Conservation (phyloP, 129 eudicot species). For the Tagetes patula region DNA sequence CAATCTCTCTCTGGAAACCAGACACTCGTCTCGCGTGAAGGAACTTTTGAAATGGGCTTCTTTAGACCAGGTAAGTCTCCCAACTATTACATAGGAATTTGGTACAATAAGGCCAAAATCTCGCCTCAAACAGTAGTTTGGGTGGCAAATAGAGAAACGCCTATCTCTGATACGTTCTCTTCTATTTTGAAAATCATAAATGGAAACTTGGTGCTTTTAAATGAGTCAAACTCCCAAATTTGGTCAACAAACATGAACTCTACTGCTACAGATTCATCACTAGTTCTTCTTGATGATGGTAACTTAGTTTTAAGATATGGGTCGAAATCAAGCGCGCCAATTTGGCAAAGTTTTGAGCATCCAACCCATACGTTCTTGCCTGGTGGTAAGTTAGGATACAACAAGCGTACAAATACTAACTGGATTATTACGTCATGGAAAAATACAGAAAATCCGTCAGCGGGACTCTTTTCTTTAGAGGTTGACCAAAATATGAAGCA, state of each 20-base stretch:
- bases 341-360: slow-evolving; percentile 52
- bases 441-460: slow-evolving; percentile 27
- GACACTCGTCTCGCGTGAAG: slow-evolving; percentile 34
- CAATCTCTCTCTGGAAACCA: slow-evolving; percentile 42
- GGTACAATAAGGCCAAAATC: slow-evolving; percentile 34
- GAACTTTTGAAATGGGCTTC: slow-evolving; percentile 45
- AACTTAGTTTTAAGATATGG: slow-evolving; percentile 37
- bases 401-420: slow-evolving; percentile 19
- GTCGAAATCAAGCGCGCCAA: not conserved
- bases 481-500: slow-evolving; percentile 10
- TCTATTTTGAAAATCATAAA: slow-evolving; percentile 35
- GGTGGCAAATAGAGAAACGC: slow-evolving; percentile 59
- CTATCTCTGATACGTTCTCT: slow-evolving; percentile 36
- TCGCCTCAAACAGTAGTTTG: slow-evolving; percentile 33
- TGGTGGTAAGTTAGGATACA: slow-evolving; percentile 35
- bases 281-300: slow-evolving; percentile 41
- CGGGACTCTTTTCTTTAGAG: slow-evolving; percentile 32
- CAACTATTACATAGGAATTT: slow-evolving; percentile 50
- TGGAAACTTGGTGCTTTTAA: slow-evolving; percentile 45
- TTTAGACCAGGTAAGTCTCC: slow-evolving; percentile 33
- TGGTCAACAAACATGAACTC: slow-evolving; percentile 49
- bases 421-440: slow-evolving; percentile 34
- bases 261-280: slow-evolving; percentile 21
- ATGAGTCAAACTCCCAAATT: slow-evolving; percentile 30
- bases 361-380: slow-evolving; percentile 47